Percentiles rank a stretch among this genome's conserved stretches.
Conservation (phyloP, 1,284 basidiomycete species). For the Sporisorium exsertum region DNA sequence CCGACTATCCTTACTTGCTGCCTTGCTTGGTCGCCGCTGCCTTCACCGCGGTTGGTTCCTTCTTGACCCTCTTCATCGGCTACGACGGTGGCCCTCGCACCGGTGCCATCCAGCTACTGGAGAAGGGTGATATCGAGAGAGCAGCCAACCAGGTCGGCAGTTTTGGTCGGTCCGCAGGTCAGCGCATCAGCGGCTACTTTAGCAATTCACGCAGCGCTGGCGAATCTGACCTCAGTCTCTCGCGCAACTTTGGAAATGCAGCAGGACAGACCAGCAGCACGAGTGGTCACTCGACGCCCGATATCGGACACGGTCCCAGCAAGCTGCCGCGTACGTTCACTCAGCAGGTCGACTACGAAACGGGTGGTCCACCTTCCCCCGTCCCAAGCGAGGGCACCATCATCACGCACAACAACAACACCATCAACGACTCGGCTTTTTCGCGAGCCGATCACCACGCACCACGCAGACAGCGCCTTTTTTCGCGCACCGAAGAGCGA, state of each 20-base stretch:
- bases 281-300: conserved; percentile 25
- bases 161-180: conserved; percentile 56
- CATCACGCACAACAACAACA: conserved; percentile 48
- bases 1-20: conserved; percentile 88
- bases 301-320: conserved; percentile 8
- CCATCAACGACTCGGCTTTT: conserved; percentile 49
- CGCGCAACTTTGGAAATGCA: conserved; percentile 22
- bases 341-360: conserved; percentile 64
- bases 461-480: conserved; percentile 29
- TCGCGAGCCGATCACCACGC: conserved; percentile 30
- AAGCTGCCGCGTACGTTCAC: conserved; percentile 59
- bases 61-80: conserved; percentile 88
- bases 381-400: conserved; percentile 51
- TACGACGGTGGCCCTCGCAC: conserved; percentile 76
- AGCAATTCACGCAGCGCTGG: conserved; percentile 27
- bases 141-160: conserved; percentile 50
- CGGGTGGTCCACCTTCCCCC: conserved; percentile 64
- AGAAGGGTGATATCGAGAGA: conserved; percentile 54
- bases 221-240: conserved; percentile 48
- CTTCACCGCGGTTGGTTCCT: conserved; percentile 75
- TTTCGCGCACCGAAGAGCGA: conserved; percentile 57
- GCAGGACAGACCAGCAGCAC: conserved; percentile 2
- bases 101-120: conserved; percentile 58
- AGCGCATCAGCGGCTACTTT: conserved; percentile 64
- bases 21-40: conserved; percentile 78